Percentiles rank a stretch among this genome's conserved stretches.
phyloP scores from a whole-genome alignment of 225 moss, liverwort and hornwort genomes.

The Marchantia polymorpha region DNA sequence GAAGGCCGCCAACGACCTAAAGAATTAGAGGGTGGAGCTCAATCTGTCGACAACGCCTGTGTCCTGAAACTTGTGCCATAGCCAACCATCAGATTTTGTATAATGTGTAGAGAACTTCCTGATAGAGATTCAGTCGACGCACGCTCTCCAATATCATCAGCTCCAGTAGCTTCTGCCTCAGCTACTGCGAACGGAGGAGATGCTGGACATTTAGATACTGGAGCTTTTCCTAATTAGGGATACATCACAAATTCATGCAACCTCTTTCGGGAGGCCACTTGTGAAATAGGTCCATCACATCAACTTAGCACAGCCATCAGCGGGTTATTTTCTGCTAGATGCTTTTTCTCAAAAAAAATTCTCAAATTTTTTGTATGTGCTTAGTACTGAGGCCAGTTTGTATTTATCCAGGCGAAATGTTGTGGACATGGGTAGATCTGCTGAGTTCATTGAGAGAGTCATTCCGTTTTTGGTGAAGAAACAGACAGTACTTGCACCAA shows the following conservation, averaged over 20 bases:
- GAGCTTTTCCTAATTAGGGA: conserved; percentile 21
- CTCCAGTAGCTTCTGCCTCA: conserved; percentile 28
- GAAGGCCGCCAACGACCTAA: not conserved
- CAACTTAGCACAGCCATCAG: not conserved
- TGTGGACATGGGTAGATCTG: conserved; percentile 6
- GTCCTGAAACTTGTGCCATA: too few relatives aligned
- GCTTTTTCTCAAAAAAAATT: not conserved
- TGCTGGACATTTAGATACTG: not conserved
- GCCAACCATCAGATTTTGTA: too few relatives aligned
- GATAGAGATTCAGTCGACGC: not conserved
- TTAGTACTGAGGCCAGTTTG: not conserved
- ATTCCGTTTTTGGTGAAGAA: not conserved
- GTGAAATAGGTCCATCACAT: conserved; percentile 2
- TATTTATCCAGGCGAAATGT: conserved; percentile 5
- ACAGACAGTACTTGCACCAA: too few relatives aligned
- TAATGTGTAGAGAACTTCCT: too few relatives aligned
- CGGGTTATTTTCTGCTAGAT: not conserved
- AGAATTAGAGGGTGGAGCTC: not conserved
- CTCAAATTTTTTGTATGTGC: conserved; percentile 5
- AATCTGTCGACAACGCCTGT: too few relatives aligned
- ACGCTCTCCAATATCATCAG: conserved; percentile 13
- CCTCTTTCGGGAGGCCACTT: conserved; percentile 6
- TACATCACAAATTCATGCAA: conserved; percentile 13
- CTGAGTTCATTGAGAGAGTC: not conserved
- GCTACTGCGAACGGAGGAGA: conserved; percentile 20